Evolutionary conservation across 2,329 filamentous ascomycete genomes (phyloP), one percentile per base, ranked within the genome.

Genomic region (Xylariomycetidae sp.): DNA sequence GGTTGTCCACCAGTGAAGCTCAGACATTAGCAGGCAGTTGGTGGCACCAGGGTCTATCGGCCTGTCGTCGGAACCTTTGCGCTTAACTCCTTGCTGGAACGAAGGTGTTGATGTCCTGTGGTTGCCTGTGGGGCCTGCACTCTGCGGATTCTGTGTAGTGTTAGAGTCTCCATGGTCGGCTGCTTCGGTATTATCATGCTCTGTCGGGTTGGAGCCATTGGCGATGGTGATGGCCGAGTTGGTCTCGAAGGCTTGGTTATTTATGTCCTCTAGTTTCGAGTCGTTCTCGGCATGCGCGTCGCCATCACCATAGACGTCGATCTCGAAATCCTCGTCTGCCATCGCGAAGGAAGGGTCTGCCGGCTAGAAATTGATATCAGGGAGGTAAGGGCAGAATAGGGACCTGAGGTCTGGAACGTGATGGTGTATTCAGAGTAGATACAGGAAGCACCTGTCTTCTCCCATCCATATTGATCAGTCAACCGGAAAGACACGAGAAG

Each of bases 1-100:
- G 3, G 85, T 94, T 18, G 82, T 89, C 90, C 90, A 97, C 92
- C 92, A 98, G 59, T 86, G 85, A 8, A 98, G 69, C 31, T 97
- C 92, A 3, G 87, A 89, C 34, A 97, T 77, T 58, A 94, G 79
- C 18, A 97, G 64, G 0, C 89, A 88, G 16, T 80, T 70, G 2
- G 77, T 81, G 2, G 77, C 77, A 36, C 66, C 66, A 3, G 72
- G 68, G 41, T 82, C 78, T 31, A 80, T 66, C 4, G 72, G 70
- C 16, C 76, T 56, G 17, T 77, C 73, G 38, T 79, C 76, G 3
- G 74, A 73, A 34, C 72, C 69, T 57, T 80, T 81, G 36, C 76
- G 66, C 61, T 82, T 82, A 6, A 70, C 65, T 9, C 76, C 77
- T 45, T 80, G 71, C 36, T 68, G 66, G 25, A 65, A 64, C 4